A percentile compares a stretch with the other conserved stretches of the same genome.
Evolutionary conservation across 2,329 filamentous ascomycete genomes (phyloP).

Genomic region (Colletotrichum godetiae): DNA sequence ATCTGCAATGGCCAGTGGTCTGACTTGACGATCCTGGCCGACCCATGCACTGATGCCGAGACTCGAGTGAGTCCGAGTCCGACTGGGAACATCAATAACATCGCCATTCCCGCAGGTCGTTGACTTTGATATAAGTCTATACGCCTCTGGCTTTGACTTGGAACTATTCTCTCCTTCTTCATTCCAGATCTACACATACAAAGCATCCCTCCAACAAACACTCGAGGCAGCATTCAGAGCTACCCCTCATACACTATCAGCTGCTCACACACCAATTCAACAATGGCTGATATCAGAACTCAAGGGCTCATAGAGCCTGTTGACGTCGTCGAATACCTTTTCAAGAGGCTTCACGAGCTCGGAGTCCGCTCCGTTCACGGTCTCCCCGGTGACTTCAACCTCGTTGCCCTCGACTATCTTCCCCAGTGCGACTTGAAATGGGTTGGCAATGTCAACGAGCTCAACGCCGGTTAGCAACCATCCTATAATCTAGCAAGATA

Average conservation of each 20-base stretch:
- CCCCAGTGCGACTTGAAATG: conserved; percentile 68
- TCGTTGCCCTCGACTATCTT: conserved; percentile 75
- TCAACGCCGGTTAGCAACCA: conserved; percentile 74
- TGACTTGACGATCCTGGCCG: conserved; percentile 17
- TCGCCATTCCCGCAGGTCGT: not conserved
- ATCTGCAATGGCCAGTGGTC: conserved; percentile 6
- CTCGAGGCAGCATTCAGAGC: not conserved
- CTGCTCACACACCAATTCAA: not conserved
- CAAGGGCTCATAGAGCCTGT: conserved; percentile 59
- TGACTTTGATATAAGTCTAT: conserved; percentile 20
- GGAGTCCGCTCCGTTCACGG: conserved; percentile 75
- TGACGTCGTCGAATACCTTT: conserved; percentile 76
- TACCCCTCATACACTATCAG: not conserved
- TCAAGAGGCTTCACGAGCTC: conserved; percentile 71
- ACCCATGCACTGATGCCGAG: not conserved
- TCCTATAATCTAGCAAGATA: conserved; percentile 27
- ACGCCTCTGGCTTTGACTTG: not conserved
- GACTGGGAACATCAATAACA: not conserved
- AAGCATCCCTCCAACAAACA: not conserved
- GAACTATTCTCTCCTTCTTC: not conserved
- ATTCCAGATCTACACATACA: not conserved
- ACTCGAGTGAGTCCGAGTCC: not conserved
- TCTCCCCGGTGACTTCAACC: conserved; percentile 80
- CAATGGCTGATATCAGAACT: conserved; percentile 53
- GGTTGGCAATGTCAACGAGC: conserved; percentile 78